These are phyloP conservation scores for Madurella mycetomatis DNA, from an alignment of 2,329 filamentous ascomycete species.

Conservation along the genomic window DNA sequence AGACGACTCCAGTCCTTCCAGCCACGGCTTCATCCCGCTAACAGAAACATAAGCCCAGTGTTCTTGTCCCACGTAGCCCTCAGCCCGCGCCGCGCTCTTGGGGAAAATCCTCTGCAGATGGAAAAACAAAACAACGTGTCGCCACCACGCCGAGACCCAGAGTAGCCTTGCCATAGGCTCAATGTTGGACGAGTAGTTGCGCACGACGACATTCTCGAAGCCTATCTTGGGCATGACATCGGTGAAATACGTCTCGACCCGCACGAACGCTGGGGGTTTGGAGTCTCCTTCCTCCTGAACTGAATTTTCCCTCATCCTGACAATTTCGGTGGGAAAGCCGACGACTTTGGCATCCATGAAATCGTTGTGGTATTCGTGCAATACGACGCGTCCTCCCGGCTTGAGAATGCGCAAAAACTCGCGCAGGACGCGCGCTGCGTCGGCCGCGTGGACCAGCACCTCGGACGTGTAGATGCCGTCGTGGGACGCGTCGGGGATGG, in stretches of 20 bases:
- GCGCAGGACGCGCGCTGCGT: constrained; percentile 38
- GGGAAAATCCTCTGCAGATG: constrained; percentile 42
- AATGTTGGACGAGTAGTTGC: constrained; percentile 44
- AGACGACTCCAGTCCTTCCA: background rate
- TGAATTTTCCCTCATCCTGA: constrained; percentile 20
- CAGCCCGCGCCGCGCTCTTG: constrained; percentile 42
- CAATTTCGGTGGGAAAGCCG: constrained; percentile 29
- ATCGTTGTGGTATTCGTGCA: constrained; percentile 45
- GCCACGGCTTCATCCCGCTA: constrained; percentile 32
- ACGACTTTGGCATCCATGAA: constrained; percentile 25
- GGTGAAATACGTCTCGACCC: constrained; percentile 34
- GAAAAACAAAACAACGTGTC: constrained; percentile 41
- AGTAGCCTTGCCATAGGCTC: constrained; percentile 46
- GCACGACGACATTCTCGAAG: constrained; percentile 40
- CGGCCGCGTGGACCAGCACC: constrained; percentile 49
- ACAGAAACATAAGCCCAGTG: constrained; percentile 35
- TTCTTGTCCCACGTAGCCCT: constrained; percentile 31
- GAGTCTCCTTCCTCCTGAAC: too few species aligned
- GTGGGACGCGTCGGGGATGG: constrained; percentile 34
- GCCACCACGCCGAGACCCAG: constrained; percentile 39
- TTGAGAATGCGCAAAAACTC: constrained; percentile 44
- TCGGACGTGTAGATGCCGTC: constrained; percentile 54
- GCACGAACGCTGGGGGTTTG: constrained; percentile 22
- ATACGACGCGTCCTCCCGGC: constrained; percentile 42
- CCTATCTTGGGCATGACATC: constrained; percentile 39